phyloP scores from a whole-genome alignment of 768 basidiomycete genomes.

The Phylloporus scabripes region DNA sequence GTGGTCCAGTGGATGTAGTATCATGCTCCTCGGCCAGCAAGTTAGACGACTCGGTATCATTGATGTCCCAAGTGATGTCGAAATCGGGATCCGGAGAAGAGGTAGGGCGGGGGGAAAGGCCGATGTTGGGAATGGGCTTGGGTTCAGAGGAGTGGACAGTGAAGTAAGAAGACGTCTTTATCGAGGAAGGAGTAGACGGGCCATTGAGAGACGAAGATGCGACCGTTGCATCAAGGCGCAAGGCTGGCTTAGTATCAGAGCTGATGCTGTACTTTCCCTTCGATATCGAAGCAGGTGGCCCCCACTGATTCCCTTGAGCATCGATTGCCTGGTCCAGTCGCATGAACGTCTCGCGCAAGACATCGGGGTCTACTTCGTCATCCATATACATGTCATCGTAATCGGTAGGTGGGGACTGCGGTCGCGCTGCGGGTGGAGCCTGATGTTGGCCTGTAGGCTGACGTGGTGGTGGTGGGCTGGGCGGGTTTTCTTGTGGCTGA shows the following conservation, averaged over 20 bases:
- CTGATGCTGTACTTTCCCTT: not conserved
- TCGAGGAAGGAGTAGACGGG: conserved; percentile 3
- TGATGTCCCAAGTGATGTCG: conserved; percentile 27
- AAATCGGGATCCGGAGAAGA: conserved; percentile 12
- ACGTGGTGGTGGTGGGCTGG: conserved; percentile 10
- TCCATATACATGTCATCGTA: conserved; percentile 23
- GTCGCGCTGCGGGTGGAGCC: conserved; percentile 1
- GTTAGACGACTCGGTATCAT: conserved; percentile 24
- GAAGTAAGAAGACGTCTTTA: conserved; percentile 20
- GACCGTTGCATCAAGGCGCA: not conserved
- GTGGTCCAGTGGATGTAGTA: conserved; percentile 9
- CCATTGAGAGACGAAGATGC: conserved; percentile 11
- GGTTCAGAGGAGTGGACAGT: conserved; percentile 3
- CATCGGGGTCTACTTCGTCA: conserved; percentile 28
- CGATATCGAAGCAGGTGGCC: not conserved
- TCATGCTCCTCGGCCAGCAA: conserved; percentile 1
- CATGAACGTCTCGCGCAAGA: conserved; percentile 20
- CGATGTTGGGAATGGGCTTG: conserved; percentile 22
- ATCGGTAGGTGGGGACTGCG: conserved; percentile 12
- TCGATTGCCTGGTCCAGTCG: conserved; percentile 14
- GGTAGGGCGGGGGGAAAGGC: conserved; percentile 27
- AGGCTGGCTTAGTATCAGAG: not conserved
- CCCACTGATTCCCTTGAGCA: not conserved
- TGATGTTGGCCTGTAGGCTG: conserved; percentile 16
- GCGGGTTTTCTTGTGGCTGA: conserved; percentile 9